phyloP scores from a whole-genome alignment of 352 stramenopile genomes.

The Globisporangium spinosum region DNA sequence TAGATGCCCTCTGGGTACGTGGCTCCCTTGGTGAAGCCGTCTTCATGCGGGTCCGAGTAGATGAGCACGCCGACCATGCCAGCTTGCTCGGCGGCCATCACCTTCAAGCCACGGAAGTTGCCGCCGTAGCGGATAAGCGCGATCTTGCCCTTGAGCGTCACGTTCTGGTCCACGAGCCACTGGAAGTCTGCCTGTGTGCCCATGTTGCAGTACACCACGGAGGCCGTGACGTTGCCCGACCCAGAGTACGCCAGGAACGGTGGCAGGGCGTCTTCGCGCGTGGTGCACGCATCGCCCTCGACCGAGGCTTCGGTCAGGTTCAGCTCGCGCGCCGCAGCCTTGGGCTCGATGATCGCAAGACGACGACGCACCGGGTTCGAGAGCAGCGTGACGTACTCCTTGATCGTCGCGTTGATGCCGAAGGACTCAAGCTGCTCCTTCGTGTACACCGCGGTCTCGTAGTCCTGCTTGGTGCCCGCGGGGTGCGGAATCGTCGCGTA shows the following conservation, averaged over 20 bases:
- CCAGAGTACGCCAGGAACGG: constrained; percentile 84
- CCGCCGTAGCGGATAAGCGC: constrained; percentile 83
- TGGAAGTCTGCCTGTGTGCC: constrained; percentile 79
- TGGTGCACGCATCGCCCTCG: constrained; percentile 62
- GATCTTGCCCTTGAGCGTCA: constrained; percentile 78
- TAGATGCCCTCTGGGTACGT: constrained; percentile 83
- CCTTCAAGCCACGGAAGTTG: constrained; percentile 73
- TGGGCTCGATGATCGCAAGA: constrained; percentile 45
- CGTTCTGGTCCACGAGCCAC: constrained; percentile 55
- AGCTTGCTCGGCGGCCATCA: constrained; percentile 80
- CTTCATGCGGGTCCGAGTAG: constrained; percentile 86
- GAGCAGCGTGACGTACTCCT: constrained; percentile 37
- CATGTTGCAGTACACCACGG: constrained; percentile 90
- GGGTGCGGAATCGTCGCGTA: constrained; percentile 10
- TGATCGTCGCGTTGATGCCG: constrained; percentile 31
- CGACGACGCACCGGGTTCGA: constrained; percentile 48
- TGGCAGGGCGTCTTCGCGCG: constrained; percentile 45
- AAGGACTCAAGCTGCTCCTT: constrained; percentile 26
- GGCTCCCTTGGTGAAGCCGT: constrained; percentile 60
- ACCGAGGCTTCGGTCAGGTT: constrained; percentile 63
- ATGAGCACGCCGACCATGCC: constrained; percentile 81
- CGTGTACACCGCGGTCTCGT: constrained; percentile 33
- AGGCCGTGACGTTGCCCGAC: constrained; percentile 59
- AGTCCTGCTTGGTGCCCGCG: constrained; percentile 25
- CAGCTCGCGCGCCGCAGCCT: constrained; percentile 23